Evolutionary conservation across 192 early-diverging fungal species (phyloP), one percentile per base, ranked within the genome.

Genomic region (Entomortierella chlamydospora): DNA sequence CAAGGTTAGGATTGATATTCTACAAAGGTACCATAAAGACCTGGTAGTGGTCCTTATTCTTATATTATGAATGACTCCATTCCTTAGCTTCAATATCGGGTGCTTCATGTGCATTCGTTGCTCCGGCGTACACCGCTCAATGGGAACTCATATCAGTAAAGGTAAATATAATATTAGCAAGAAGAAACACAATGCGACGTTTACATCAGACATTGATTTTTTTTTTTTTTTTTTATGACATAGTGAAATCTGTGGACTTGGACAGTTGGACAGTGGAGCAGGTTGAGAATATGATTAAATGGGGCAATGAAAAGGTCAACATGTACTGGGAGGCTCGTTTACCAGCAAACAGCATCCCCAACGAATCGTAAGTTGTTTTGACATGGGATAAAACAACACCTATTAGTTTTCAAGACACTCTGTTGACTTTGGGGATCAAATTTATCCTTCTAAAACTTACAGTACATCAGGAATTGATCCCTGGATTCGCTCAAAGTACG

Each of bases 141-240:
- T 95, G 86, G 94, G 94, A 53, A 93, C 92, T 25, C 94, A 95
- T 73, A 94, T 95, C 63, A 90, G 88, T 49, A 91, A 94, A 91
- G 93, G 93, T 93, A 86, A 28, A 29, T 28, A 29, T 4, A 15
- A 28, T 10, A 15, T n/a, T 34, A 47, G 15, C 45, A 47, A 4
- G 15, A 47, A 47, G 39, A 13, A 41, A 13, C 13, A 41, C 13
- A 41, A 41, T n/a, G n/a, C n/a, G n/a, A n/a, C n/a, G n/a, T 41
- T 41, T 41, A 41, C 39, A 6, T 13, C 39, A 9, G 39, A 13
- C 39, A 9, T 41, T 9, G 6, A 41, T 41, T 41, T 13, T 41
- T 9, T 9, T 41, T n/a, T n/a, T n/a, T n/a, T n/a, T n/a, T n/a
- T n/a, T n/a, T n/a, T n/a, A n/a, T 3, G 17, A 28, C 17, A 31